These are phyloP conservation scores for Paecilomyces dactylethromorphus DNA, from an alignment of 2,329 filamentous ascomycete genomes.

Conservation along the genomic window DNA sequence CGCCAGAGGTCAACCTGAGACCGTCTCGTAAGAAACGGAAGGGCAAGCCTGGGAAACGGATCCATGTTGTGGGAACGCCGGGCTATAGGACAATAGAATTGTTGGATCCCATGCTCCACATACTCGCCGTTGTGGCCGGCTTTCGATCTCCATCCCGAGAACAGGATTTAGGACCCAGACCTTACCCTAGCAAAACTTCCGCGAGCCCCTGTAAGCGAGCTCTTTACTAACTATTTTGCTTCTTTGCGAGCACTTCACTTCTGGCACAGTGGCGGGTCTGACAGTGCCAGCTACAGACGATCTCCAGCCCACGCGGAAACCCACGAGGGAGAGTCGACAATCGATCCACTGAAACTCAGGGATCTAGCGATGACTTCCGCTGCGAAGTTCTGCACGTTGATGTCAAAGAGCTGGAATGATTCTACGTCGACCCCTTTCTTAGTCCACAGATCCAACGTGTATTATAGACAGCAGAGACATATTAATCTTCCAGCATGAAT, in stretches of 20 bases:
- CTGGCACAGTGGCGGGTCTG: background rate
- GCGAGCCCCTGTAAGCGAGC: background rate
- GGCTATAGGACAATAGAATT: background rate
- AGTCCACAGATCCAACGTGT: background rate
- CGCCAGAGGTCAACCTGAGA: background rate
- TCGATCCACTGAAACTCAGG: background rate
- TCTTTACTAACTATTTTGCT: background rate
- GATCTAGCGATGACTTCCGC: background rate
- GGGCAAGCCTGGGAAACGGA: background rate
- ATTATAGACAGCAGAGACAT: background rate
- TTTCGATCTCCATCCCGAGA: background rate
- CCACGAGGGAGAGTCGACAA: background rate
- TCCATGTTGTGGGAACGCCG: background rate
- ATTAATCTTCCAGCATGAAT: background rate
- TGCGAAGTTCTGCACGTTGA: background rate
- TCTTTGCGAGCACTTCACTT: background rate
- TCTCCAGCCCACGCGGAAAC: background rate
- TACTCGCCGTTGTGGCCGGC: background rate
- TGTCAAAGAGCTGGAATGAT: background rate
- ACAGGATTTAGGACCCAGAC: background rate
- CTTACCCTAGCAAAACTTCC: background rate
- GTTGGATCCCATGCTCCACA: background rate
- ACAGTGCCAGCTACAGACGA: background rate
- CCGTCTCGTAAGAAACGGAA: background rate
- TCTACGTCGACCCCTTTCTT: background rate